A percentile compares a stretch with the other conserved stretches of the same genome.
Evolutionary conservation across 805 yeast species (phyloP).

Genomic region (Nakazawaea laoshanensis): DNA sequence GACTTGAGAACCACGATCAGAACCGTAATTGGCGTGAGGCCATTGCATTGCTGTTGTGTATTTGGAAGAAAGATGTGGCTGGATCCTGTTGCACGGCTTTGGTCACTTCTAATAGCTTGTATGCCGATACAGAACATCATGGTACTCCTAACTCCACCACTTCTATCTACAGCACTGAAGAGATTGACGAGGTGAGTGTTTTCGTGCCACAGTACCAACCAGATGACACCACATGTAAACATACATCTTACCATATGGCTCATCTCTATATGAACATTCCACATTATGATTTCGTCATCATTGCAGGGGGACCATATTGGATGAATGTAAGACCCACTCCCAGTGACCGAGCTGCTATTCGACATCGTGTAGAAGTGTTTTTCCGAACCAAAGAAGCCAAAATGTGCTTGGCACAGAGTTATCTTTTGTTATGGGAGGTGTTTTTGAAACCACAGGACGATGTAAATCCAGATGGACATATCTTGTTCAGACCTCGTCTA

Average conservation of each 20-base stretch:
- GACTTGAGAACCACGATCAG: constrained; percentile 28
- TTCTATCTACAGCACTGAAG: constrained; percentile 8
- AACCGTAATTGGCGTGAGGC: constrained; percentile 59
- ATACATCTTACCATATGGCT: constrained; percentile 64
- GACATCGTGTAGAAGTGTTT: constrained; percentile 38
- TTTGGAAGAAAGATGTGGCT: constrained; percentile 49
- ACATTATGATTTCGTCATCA: constrained; percentile 71
- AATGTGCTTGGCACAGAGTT: constrained; percentile 51
- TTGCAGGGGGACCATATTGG: constrained; percentile 76
- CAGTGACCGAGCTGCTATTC: constrained; percentile 39
- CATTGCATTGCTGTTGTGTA: constrained; percentile 60
- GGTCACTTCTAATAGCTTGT: background rate
- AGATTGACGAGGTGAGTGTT: constrained; percentile 4
- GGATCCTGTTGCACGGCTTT: constrained; percentile 23
- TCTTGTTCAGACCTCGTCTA: constrained; percentile 16
- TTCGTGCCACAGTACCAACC: constrained; percentile 21
- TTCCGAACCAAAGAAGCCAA: constrained; percentile 38
- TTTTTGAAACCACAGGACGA: constrained; percentile 43
- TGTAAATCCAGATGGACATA: constrained; percentile 2
- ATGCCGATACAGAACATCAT: background rate
- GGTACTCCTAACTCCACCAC: constrained; percentile 6
- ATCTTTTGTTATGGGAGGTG: constrained; percentile 53
- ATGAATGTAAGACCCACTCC: constrained; percentile 58
- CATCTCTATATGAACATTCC: constrained; percentile 65
- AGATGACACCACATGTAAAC: constrained; percentile 45